Evolutionary conservation across 257 asterid genomes (phyloP).

Genomic region (Vinca minor): DNA sequence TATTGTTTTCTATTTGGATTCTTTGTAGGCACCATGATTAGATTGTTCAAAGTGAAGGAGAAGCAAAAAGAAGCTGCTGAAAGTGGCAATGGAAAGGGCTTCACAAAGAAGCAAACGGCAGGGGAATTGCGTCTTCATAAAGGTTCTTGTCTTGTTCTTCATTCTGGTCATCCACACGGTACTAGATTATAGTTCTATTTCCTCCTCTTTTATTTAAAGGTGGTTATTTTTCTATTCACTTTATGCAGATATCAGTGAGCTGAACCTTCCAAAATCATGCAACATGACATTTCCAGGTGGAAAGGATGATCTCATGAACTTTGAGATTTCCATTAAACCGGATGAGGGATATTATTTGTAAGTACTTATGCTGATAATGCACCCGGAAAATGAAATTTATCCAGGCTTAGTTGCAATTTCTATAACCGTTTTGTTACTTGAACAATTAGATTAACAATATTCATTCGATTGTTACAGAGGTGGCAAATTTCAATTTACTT

Average conservation of each 20-base stretch:
- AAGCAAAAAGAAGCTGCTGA: constrained; percentile 25
- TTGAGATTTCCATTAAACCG: constrained; percentile 29
- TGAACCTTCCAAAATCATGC: constrained; percentile 34
- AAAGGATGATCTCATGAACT: constrained; percentile 32
- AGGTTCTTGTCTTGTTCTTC: constrained; percentile 12
- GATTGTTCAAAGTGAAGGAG: constrained; percentile 28
- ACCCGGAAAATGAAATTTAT: neutral
- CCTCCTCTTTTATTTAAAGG: neutral
- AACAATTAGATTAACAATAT: neutral
- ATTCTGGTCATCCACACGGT: neutral
- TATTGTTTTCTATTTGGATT: neutral
- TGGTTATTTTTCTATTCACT: constrained; percentile 2
- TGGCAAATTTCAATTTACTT: constrained; percentile 26
- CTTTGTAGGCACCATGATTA: constrained; percentile 27
- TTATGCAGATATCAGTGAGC: constrained; percentile 31
- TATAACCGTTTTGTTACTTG: neutral
- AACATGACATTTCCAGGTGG: constrained; percentile 30
- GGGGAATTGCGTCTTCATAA: constrained; percentile 28
- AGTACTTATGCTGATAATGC: constrained; percentile 7
- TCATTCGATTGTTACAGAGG: constrained; percentile 21
- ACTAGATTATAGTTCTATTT: neutral
- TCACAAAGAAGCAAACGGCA: constrained; percentile 19
- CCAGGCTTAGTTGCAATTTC: neutral
- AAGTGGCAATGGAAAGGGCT: constrained; percentile 13
- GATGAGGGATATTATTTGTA: constrained; percentile 32